Base-by-base conservation (phyloP, 2,329 filamentous ascomycete genomes). In the Penicillium sp. region DNA sequence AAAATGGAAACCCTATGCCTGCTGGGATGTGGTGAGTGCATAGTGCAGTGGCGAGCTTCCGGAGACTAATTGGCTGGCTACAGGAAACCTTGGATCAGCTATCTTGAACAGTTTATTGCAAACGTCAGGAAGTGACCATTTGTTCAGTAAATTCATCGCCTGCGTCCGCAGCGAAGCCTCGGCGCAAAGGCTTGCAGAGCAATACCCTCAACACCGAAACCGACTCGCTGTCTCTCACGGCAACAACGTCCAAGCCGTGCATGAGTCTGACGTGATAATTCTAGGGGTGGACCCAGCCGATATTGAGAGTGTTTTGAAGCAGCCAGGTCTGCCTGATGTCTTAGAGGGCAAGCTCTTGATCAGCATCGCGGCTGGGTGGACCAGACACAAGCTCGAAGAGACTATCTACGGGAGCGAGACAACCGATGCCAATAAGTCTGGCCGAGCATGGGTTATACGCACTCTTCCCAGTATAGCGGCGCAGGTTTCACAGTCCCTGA, bases 361-460 rank as follows among this genome's bases (percentile, higher is more conserved):
- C 68, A 85, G 82, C 64, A 78, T 85, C 0, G 79, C 78, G 0
- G 83, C 83, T 0, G 83, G 83, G 0, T 84, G 79, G 80, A 78
- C 80, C 0, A 73, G 76, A 37, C 66, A 73, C 19, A 73, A 75
- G 52, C 66, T 83, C 1, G 78, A 81, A 60, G 54, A 62, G 2
- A 72, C 70, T 4, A 67, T 82, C 0, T 76, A 79, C 48, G 68
- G 67, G 35, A 65, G 55, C 28, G 55, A 57, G 4, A 70, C 67
- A 1, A 68, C 68, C 0, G 8, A 35, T 1, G 52, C 52, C 1
- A 66, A 69, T 35, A 57, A 59, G 22, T 19, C 57, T 5, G 57
- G 55, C 51, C 46, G 74, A 62, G 70, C 70, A 1, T 73, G 68
- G 56, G 67, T 82, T 2, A 63, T 80, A 1, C 77, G 80, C 26